Base-by-base conservation (phyloP, 2,329 filamentous ascomycete species). In the Pseudogymnoascus sp. region DNA sequence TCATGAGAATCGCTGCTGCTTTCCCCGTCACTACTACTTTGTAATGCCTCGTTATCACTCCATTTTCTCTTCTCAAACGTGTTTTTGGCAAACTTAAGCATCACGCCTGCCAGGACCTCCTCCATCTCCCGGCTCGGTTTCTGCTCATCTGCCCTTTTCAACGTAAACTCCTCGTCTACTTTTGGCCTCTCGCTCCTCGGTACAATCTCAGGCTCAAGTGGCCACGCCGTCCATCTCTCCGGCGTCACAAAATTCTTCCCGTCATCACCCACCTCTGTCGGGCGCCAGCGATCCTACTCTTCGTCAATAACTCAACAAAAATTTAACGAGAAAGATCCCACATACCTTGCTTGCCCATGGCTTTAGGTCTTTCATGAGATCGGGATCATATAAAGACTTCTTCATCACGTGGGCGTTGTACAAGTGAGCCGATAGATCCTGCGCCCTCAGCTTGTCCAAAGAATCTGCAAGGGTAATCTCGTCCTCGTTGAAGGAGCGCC, bases 201-300 rank as follows among this genome's bases (percentile, higher is more conserved):
- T 6, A 95, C 85, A 26, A 81, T 76, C 6, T 79, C 76, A 4
- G 82, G 78, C 19, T 80, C 80, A 70, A 96, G 74, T 4, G 93
- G 93, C 93, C 93, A 97, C 0, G 92, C 89, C 16, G 90, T 90
- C 93, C 93, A 97, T 4, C 72, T 67, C 64, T 82, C 84, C 0
- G 83, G 79, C 1, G 82, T 82, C 4, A 73, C 74, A 80, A 83
- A 86, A 13, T 31, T 50, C 42, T 59, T 56, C 21, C 24, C 61
- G 70, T 70, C 64, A 73, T 74, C 64, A 67, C 71, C 68, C 29
- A 72, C 50, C 69, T 71, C 62, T 62, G 71, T 26, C 35, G 71
- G 74, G 29, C 77, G 66, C 77, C 78, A 80, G 7, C 64, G 65
- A 31, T 74, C 72, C 50, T 65, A 33, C 19, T 66, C 63, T 31